phyloP scores from a whole-genome alignment of 2,329 filamentous ascomycete species.

The Cordyceps javanica region DNA sequence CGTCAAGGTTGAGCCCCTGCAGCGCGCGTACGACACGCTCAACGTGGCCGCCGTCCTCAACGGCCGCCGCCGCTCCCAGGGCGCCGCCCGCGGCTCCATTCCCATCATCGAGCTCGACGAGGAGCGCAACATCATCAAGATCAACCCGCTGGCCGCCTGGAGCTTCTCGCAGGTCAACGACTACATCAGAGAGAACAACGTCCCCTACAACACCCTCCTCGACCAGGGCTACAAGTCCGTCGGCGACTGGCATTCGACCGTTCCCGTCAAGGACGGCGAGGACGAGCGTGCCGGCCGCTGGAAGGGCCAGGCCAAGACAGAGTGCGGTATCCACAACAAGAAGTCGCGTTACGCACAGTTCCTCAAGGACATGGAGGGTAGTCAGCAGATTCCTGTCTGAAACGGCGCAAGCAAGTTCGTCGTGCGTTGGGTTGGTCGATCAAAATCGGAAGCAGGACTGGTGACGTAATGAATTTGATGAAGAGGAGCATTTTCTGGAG shows the following conservation, averaged over 20 bases:
- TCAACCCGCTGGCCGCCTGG: constrained; percentile 97
- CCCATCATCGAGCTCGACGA: constrained; percentile 87
- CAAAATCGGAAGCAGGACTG: not conserved
- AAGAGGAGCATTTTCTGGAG: not conserved
- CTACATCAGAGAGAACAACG: constrained; percentile 79
- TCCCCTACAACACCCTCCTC: constrained; percentile 89
- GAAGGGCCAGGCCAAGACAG: constrained; percentile 94
- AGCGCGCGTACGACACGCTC: constrained; percentile 83
- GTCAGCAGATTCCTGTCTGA: constrained; percentile 40
- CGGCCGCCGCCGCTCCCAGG: constrained; percentile 84
- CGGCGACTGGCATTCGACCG: constrained; percentile 97
- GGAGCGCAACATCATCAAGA: constrained; percentile 86
- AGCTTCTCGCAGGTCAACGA: constrained; percentile 80
- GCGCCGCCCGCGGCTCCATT: constrained; percentile 83
- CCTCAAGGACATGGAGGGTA: constrained; percentile 65
- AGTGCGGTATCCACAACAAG: constrained; percentile 99
- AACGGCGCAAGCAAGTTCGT: not conserved
- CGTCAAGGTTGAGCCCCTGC: constrained; percentile 94
- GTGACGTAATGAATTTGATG: constrained; percentile 9
- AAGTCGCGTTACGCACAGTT: constrained; percentile 88
- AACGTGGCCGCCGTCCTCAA: constrained; percentile 87
- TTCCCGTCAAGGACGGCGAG: constrained; percentile 81
- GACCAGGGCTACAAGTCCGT: constrained; percentile 96
- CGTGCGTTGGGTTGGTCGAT: not conserved
- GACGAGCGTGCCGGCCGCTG: constrained; percentile 94